Base-by-base conservation (phyloP, 2,329 filamentous ascomycete genomes). In the Aureobasidium pullulans region DNA sequence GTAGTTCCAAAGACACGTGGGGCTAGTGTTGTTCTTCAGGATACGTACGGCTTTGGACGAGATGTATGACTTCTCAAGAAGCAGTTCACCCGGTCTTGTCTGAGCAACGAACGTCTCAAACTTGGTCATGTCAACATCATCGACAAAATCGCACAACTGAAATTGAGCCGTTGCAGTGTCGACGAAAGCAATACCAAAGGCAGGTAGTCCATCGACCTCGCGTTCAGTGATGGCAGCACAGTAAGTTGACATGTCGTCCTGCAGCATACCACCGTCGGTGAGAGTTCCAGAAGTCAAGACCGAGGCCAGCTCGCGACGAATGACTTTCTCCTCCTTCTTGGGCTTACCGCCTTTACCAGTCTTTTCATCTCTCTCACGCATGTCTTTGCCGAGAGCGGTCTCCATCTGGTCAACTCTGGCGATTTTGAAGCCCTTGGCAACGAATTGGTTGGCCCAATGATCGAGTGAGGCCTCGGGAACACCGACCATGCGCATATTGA, bases 401-500 rank as follows among this genome's bases (percentile, higher is more conserved):
- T 99, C 94, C 80, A 92, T 92, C 72, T 99, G 94, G 71, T 97
- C 94, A 28, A 99, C 94, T 16, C 93, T 83, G 6, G 94, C 94
- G 57, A 99, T 95, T 74, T 99, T 99, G 83, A 86, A 96, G 36
- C 95, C 94, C 72, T 97, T 97, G 61, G 93, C 94, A 42, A 99
- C 92, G 67, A 99, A 99, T 68, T 99, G 94, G 68, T 95, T 96
- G 60, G 94, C 91, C 94, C 94, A 99, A 71, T 94, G 86, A 68
- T 94, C 90, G n/a, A 99, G 79, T 11, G 91, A 96, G 69, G 90
- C 89, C 72, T 99, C 94, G 0, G 94, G 94, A 0, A 99, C 94
- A 62, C 94, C 94, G 2, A 97, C 94, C 94, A 99, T 99, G 65
- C 93, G 89, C 94, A 99, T 99, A 72, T 99, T 99, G 71, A 99